phyloP scores from a whole-genome alignment of 352 stramenopile species.

The Phytophthora pisi region DNA sequence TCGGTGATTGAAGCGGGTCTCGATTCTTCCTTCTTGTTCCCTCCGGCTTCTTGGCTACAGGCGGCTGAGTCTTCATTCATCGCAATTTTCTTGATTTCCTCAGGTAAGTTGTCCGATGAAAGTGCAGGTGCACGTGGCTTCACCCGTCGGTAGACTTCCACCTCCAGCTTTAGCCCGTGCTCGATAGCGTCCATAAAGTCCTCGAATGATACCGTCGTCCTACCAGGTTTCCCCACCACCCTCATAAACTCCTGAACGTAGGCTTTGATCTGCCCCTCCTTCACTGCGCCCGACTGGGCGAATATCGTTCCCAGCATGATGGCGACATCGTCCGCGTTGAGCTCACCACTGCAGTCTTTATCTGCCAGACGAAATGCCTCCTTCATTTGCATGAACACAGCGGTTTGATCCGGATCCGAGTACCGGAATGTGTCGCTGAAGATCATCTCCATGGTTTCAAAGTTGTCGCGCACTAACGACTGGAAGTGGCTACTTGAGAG shows the following conservation, averaged over 20 bases:
- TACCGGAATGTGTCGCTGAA: slow-evolving; percentile 78
- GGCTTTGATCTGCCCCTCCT: slow-evolving; percentile 66
- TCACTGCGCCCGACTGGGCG: slow-evolving; percentile 61
- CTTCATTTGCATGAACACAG: slow-evolving; percentile 87
- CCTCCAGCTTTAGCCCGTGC: slow-evolving; percentile 75
- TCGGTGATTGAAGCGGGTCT: not conserved
- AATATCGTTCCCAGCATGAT: slow-evolving; percentile 76
- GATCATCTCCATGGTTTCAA: slow-evolving; percentile 68
- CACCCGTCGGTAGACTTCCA: slow-evolving; percentile 61
- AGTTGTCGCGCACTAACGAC: slow-evolving; percentile 64
- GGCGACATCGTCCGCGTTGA: slow-evolving; percentile 69
- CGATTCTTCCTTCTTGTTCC: not conserved
- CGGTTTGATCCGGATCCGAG: slow-evolving; percentile 72
- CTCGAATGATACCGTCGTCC: slow-evolving; percentile 80
- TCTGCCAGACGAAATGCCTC: slow-evolving; percentile 75
- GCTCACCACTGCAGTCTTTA: slow-evolving; percentile 75
- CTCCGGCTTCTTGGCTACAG: not conserved
- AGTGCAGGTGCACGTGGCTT: slow-evolving; percentile 8
- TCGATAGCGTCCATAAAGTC: slow-evolving; percentile 85
- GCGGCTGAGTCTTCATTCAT: not conserved
- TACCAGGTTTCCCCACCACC: slow-evolving; percentile 66
- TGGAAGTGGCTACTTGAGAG: slow-evolving; percentile 57
- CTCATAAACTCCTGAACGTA: slow-evolving; percentile 84
- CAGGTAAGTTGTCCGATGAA: not conserved
- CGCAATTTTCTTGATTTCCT: not conserved